A percentile compares a stretch with the other conserved stretches of the same genome.
phyloP scores from a whole-genome alignment of 2,329 filamentous ascomycete genomes.

The Ophiosphaerella herpotricha region DNA sequence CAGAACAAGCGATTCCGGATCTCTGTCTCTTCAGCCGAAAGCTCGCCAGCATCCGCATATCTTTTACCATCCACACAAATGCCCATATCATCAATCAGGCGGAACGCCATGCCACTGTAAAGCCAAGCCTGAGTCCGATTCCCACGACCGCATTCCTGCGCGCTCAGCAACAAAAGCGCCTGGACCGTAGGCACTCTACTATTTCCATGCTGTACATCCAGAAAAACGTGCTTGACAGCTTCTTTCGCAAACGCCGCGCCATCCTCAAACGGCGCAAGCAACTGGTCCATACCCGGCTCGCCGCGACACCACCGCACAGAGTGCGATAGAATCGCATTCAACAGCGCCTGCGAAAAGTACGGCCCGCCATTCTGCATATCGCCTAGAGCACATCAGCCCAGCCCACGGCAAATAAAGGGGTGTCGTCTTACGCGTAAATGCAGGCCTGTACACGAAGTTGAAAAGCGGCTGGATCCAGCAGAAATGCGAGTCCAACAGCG shows the following conservation, averaged over 20 bases:
- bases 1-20: slow-evolving; percentile 16
- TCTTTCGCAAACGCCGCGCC: slow-evolving; percentile 6
- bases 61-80: slow-evolving; percentile 14
- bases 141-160: slow-evolving; percentile 13
- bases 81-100: slow-evolving; percentile 16
- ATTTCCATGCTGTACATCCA: slow-evolving; percentile 8
- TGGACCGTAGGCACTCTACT: slow-evolving; percentile 14
- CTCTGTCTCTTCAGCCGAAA: slow-evolving; percentile 16
- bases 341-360: slow-evolving; percentile 12
- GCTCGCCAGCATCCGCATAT: slow-evolving; percentile 8
- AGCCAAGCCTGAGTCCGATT: slow-evolving; percentile 16
- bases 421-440: slow-evolving; percentile 10
- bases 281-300: slow-evolving; percentile 11
- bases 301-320: slow-evolving; percentile 14
- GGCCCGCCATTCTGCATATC: slow-evolving; percentile 15
- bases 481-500: slow-evolving; percentile 14
- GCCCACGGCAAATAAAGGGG: background rate
- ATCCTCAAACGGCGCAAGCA: slow-evolving; percentile 10
- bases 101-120: slow-evolving; percentile 18
- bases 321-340: slow-evolving; percentile 15
- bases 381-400: background rate
- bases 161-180: slow-evolving; percentile 12
- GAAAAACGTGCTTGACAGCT: slow-evolving; percentile 8
- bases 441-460: slow-evolving; percentile 16
- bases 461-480: slow-evolving; percentile 19